phyloP scores from a whole-genome alignment of 2,329 filamentous ascomycete genomes.

The Cladosporium phlei region DNA sequence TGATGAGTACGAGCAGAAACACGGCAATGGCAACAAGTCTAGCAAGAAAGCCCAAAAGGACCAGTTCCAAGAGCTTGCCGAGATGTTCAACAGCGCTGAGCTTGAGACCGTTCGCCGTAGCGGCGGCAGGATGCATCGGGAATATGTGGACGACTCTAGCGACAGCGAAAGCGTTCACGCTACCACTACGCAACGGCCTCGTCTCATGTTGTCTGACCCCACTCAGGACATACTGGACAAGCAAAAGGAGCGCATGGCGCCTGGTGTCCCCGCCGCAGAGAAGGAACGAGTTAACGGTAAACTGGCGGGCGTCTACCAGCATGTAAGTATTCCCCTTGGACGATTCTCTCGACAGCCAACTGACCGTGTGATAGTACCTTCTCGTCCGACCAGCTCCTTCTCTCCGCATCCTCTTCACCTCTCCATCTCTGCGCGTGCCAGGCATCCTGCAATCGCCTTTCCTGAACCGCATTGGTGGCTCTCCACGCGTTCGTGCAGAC shows the following conservation, averaged over 20 bases:
- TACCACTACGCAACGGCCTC: conserved; percentile 31
- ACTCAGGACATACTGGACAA: conserved; percentile 30
- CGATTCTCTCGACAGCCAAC: neutral
- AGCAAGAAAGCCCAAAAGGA: conserved; percentile 45
- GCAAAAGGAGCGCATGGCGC: conserved; percentile 18
- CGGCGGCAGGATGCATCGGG: conserved; percentile 61
- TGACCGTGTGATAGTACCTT: conserved; percentile 36
- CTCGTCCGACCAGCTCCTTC: conserved; percentile 45
- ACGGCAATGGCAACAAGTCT: conserved; percentile 23
- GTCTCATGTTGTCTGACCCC: conserved; percentile 47
- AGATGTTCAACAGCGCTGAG: conserved; percentile 66
- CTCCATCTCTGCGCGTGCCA: conserved; percentile 46
- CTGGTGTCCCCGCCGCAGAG: conserved; percentile 16
- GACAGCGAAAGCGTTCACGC: conserved; percentile 34
- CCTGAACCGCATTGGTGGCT: conserved; percentile 47
- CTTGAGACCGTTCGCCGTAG: conserved; percentile 58
- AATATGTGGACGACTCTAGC: conserved; percentile 47
- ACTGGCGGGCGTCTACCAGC: conserved; percentile 52
- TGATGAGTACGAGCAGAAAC: conserved; percentile 29
- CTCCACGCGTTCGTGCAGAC: conserved; percentile 49
- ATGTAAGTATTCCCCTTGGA: conserved; percentile 40
- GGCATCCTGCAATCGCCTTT: conserved; percentile 47
- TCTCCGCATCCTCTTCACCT: conserved; percentile 47
- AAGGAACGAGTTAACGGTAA: conserved; percentile 35
- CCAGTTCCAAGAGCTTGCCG: conserved; percentile 61